phyloP scores from a whole-genome alignment of 106 monocot genomes.

The Cymbidium sinense region DNA sequence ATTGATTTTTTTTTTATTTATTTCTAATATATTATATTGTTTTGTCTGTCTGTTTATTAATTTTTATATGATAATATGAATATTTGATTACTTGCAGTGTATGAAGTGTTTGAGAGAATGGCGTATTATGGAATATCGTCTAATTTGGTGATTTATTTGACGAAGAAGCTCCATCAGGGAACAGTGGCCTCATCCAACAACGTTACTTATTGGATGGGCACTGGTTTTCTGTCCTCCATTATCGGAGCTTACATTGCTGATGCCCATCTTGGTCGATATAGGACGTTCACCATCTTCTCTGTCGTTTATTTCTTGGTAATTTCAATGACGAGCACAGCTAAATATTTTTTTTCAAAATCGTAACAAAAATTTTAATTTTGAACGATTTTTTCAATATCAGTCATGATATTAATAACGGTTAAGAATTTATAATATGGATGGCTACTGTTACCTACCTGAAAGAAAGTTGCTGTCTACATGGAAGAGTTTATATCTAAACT shows the following conservation, averaged over 20 bases:
- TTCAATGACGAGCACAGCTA: background rate
- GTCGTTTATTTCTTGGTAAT: constrained; percentile 3
- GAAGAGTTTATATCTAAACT: too few relatives aligned
- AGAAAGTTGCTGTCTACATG: too few relatives aligned
- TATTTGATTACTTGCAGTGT: background rate
- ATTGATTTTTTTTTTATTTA: background rate
- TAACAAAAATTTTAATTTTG: too few relatives aligned
- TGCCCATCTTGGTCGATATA: constrained; percentile 7
- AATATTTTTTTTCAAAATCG: background rate
- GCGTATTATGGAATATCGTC: constrained; percentile 9
- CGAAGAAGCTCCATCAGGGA: constrained; percentile 7
- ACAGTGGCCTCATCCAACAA: constrained; percentile 12
- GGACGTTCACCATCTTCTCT: constrained; percentile 4
- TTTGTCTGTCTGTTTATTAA: background rate
- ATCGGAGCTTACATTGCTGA: constrained; percentile 11
- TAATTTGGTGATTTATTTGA: constrained; percentile 10
- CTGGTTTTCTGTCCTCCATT: background rate
- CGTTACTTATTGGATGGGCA: constrained; percentile 14
- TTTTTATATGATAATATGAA: background rate
- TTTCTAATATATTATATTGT: background rate
- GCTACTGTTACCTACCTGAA: too few relatives aligned
- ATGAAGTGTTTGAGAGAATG: constrained; percentile 11
- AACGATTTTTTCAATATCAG: too few relatives aligned
- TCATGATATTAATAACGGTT: too few relatives aligned
- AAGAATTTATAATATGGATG: too few relatives aligned